Evolutionary conservation across 495 filamentous ascomycete genomes (phyloP).

Genomic region (Tetracladium marchalianum): DNA sequence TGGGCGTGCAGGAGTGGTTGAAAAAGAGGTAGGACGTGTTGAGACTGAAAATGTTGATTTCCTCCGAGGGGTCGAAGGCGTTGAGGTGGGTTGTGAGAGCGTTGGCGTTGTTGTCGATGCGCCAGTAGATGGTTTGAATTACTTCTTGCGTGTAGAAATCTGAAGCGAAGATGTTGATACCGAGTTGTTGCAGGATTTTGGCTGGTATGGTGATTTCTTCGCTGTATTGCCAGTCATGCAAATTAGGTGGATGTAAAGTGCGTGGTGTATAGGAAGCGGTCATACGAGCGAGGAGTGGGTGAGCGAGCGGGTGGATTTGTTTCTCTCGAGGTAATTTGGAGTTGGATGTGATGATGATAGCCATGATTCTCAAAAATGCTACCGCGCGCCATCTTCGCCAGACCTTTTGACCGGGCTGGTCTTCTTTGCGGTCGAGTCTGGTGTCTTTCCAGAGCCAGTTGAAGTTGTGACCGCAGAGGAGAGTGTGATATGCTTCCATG

Average conservation of each 20-base stretch:
- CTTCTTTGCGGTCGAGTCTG: background rate
- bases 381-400: constrained; percentile 4
- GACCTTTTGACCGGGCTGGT: background rate
- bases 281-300: constrained; percentile 10
- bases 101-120: constrained; percentile 14
- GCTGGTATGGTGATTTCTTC: constrained; percentile 10
- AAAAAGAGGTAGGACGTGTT: constrained; percentile 16
- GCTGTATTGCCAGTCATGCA: constrained; percentile 5
- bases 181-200: constrained; percentile 7
- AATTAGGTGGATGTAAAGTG: background rate
- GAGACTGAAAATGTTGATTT: constrained; percentile 1
- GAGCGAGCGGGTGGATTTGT: constrained; percentile 9
- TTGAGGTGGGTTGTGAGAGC: background rate
- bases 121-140: constrained; percentile 13
- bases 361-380: constrained; percentile 7
- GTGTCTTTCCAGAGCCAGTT: constrained; percentile 11
- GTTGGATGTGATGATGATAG: constrained; percentile 5
- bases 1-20: constrained; percentile 15
- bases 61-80: background rate
- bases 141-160: constrained; percentile 8
- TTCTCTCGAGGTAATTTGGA: background rate
- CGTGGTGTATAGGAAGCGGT: constrained; percentile 9
- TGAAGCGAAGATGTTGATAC: constrained; percentile 10
- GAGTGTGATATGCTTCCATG: constrained; percentile 7
- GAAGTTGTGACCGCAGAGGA: constrained; percentile 12